Evolutionary conservation across 495 filamentous ascomycete species (phyloP), one percentile per base, ranked within the genome.

Genomic region (Daldinia vernicosa): DNA sequence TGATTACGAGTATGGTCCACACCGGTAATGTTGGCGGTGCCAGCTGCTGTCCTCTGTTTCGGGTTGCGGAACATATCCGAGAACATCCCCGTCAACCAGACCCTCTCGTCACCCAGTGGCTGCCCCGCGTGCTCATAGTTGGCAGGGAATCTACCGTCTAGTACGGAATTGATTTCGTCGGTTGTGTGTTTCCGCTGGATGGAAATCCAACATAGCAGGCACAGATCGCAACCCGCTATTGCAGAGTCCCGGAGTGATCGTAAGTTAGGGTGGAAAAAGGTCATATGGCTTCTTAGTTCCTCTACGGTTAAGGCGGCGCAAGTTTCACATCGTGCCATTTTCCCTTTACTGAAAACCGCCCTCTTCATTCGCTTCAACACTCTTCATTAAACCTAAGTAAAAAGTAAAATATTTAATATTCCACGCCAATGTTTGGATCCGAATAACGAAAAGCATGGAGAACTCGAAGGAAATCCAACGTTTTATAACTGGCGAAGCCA

Each of bases 211-310:
- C 54, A 65, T n/a, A 72, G 37, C 22, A 15, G 54, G 24, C 70
- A 73, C n/a, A 69, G 15, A n/a, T 58, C 61, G 33, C 70, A 66
- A 14, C 61, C 70, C 28, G 56, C 56, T 15, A 52, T 62, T 5
- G 70, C 65, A 8, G 65, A 61, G 35, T 69, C 70, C 14, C 56
- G 56, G 11, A 72, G 70, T 1, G 65, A 69, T 3, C 70, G 70
- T 28, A 72, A 40, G 33, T 24, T 69, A 5, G 70, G 45, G 22
- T 72, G 61, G 28, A 50, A 56, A 12, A 52, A 43, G 12, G 40
- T 52, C 59, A 50, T 60, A 2, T 5, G 4, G 15, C 11, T 1
- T 30, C 65, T 37, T 5, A 68, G 3, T 9, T 57, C 60, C 14
- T 72, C 60, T 1, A 65, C 60, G 22, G 65, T 65, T 9, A 72